Base-by-base conservation (phyloP, 805 yeast genomes). In the Cyberlindnera meyerae region DNA sequence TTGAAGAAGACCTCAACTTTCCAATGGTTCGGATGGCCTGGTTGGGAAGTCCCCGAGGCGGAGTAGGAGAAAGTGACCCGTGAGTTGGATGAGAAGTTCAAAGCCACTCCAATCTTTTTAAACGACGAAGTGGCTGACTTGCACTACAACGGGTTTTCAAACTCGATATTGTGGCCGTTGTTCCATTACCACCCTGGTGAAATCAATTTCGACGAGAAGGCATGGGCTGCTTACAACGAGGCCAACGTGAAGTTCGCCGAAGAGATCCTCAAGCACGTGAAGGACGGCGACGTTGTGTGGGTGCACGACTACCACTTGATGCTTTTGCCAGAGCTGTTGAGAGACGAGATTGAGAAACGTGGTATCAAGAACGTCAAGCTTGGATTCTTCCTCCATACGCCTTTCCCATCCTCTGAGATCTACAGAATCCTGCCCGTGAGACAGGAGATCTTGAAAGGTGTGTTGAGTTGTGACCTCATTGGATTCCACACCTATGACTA, bases 401-500 rank as follows among this genome's bases (percentile, higher is more conserved):
- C 99, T 1, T 93, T 93, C 75, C 99, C 99, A 11, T 84, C 96
- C 9, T 81, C 94, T 39, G 99, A 93, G 58, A 90, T 93, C 43
- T 93, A 93, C 65, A 71, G 99, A 57, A 89, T 94, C 38, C 68
- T 93, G 51, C 98, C 99, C 0, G 98, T 94, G 12, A 73, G 99
- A 62, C 78, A 81, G 49, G 97, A 94, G 60, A 87, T 93, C 34
- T 66, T 93, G 50, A 76, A 75, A 44, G 99, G 99, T 39, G 95
- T 93, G 3, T 67, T 93, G 55, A 82, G 93, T 51, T 90, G 97
- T 64, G 95, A 93, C 58, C 70, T 94, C 52, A 79, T 93, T 54
- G 99, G 99, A 0, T 93, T 93, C 73, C 99, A 93, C 61, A 93
- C 98, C n/a, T 94, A 93, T 60, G 99, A 93, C 60, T 93, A 93